These are phyloP conservation scores for Cadophora malorum DNA, from an alignment of 2,329 filamentous ascomycete genomes.

Conservation along the genomic window DNA sequence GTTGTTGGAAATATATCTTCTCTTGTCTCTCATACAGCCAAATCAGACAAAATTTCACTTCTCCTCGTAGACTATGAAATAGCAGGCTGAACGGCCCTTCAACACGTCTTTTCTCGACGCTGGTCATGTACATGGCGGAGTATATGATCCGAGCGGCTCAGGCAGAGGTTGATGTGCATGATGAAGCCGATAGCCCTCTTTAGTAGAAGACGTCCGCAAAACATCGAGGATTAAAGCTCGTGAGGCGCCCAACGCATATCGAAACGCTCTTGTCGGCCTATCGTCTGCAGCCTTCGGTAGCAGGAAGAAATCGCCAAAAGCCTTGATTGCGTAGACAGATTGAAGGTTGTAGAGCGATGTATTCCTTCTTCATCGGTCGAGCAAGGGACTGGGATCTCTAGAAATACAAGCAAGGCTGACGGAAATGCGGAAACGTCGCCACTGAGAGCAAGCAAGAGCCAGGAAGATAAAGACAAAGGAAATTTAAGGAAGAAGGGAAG, in stretches of 20 bases:
- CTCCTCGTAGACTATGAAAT: not conserved
- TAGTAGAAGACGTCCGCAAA: not conserved
- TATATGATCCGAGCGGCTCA: not conserved
- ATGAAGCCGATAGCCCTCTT: not conserved
- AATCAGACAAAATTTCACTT: not conserved
- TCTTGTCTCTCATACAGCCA: not conserved
- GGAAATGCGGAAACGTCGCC: not conserved
- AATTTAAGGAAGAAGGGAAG: conserved; percentile 5
- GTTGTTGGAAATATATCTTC: not conserved
- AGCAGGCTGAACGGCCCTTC: not conserved
- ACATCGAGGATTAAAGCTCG: not conserved
- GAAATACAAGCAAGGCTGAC: conserved; percentile 6
- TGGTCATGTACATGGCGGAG: not conserved
- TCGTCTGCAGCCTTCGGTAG: not conserved
- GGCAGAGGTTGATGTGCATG: not conserved
- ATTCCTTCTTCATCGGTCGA: not conserved
- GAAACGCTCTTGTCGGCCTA: not conserved
- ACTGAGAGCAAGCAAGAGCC: not conserved
- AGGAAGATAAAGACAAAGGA: not conserved
- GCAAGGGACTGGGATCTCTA: not conserved
- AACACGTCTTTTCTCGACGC: not conserved
- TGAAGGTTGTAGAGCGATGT: not conserved
- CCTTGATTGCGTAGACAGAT: not conserved
- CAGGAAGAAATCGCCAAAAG: not conserved
- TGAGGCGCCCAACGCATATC: not conserved